Conservation (phyloP, 2,329 filamentous ascomycete species). For the Aspergillus uvarum region DNA sequence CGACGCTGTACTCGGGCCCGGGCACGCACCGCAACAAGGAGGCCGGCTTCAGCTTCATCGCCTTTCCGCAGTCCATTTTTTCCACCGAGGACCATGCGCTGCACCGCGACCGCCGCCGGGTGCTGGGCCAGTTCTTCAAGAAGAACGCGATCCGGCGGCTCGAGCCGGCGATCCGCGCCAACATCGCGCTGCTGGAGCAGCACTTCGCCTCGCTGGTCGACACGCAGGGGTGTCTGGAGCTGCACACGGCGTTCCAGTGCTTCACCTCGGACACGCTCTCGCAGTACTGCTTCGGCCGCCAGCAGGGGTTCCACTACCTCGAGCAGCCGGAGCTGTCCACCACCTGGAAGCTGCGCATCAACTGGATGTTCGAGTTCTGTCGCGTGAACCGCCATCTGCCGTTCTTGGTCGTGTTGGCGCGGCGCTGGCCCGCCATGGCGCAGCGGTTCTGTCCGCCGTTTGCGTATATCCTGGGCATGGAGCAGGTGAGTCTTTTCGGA, state of each 20-base stretch:
- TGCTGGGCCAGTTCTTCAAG: constrained; percentile 3
- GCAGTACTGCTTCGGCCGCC: neutral
- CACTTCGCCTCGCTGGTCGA: neutral
- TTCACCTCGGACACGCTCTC: neutral
- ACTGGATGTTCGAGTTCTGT: neutral
- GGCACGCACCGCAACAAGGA: neutral
- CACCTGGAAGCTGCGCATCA: neutral
- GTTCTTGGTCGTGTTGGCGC: neutral
- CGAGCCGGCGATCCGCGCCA: neutral
- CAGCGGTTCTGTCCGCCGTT: neutral
- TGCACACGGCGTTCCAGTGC: constrained; percentile 11
- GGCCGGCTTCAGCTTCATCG: neutral
- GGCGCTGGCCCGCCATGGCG: neutral
- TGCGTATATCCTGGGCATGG: neutral
- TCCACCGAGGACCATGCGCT: constrained; percentile 1
- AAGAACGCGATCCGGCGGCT: neutral
- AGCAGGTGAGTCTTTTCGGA: neutral
- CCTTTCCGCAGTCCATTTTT: neutral
- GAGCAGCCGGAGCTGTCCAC: neutral
- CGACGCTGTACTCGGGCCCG: neutral
- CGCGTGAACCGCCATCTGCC: neutral
- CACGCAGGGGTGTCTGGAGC: neutral
- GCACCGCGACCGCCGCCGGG: constrained; percentile 1
- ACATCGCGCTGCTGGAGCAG: neutral
- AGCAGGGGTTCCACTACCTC: neutral